Percentiles rank a stretch among this genome's conserved stretches.
phyloP scores from a whole-genome alignment of 2,329 filamentous ascomycete species.

The Cercospora brassicicola region DNA sequence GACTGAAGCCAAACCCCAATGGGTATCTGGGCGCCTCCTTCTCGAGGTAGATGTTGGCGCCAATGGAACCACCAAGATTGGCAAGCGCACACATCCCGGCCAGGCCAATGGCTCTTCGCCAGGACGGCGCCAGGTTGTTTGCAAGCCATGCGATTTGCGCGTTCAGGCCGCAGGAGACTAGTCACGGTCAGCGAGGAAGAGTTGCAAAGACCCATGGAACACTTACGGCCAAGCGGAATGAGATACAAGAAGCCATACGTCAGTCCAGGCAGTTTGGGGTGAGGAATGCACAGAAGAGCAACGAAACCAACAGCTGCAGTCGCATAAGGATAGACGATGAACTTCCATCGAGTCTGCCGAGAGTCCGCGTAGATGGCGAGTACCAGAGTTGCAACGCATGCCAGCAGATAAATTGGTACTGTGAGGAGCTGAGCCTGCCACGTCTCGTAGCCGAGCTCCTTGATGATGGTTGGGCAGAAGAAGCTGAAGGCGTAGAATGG shows the following conservation, averaged over 20 bases:
- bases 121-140: conserved; percentile 56
- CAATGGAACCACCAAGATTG: conserved; percentile 27
- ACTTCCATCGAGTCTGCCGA: conserved; percentile 24
- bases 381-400: conserved; percentile 28
- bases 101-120: conserved; percentile 21
- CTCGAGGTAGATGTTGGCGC: conserved; percentile 23
- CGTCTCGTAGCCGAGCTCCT: conserved; percentile 46
- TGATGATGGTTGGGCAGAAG: conserved; percentile 58
- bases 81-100: conserved; percentile 19
- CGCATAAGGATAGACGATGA: conserved; percentile 23
- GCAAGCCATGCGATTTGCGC: conserved; percentile 51
- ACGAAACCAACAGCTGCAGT: conserved; percentile 30
- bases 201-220: conserved; percentile 47
- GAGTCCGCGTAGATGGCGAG: conserved; percentile 25
- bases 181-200: neutral
- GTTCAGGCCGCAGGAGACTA: conserved; percentile 22
- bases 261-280: conserved; percentile 42
- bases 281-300: conserved; percentile 44
- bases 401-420: conserved; percentile 46
- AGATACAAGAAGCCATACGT: conserved; percentile 58
- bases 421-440: conserved; percentile 47
- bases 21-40: conserved; percentile 21
- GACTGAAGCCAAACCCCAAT: conserved; percentile 23
- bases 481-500: conserved; percentile 66
- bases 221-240: conserved; percentile 56